These are phyloP conservation scores for Debaryomyces coudertii DNA, from an alignment of 1,139 yeast species.

Conservation along the genomic window DNA sequence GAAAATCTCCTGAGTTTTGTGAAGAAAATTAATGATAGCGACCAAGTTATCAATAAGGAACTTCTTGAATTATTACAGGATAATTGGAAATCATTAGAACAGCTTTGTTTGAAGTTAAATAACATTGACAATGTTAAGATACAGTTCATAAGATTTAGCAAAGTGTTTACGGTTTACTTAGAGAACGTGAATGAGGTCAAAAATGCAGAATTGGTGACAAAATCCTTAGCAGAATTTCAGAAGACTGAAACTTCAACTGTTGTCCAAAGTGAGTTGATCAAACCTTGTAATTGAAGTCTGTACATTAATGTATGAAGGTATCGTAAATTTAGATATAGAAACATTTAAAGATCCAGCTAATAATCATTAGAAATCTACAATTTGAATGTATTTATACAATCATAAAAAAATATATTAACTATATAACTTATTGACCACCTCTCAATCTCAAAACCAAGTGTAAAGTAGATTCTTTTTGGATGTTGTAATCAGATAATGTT, in stretches of 20 bases:
- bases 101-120: conserved; percentile 42
- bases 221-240: conserved; percentile 32
- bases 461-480: conserved; percentile 66
- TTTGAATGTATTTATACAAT: too few species aligned
- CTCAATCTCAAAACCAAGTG: conserved; percentile 77
- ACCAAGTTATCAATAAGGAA: conserved; percentile 10
- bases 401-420: conserved; percentile 6
- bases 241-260: conserved; percentile 33
- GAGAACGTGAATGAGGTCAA: neutral
- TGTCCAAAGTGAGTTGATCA: conserved; percentile 32
- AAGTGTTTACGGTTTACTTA: conserved; percentile 18
- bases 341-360: neutral
- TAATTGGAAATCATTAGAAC: conserved; percentile 29
- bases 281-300: conserved; percentile 3
- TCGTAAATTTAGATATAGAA: neutral
- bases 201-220: conserved; percentile 14
- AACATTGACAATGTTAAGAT: conserved; percentile 67
- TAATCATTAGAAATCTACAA: neutral
- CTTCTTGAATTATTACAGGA: conserved; percentile 20
- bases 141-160: conserved; percentile 42
- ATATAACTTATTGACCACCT: conserved; percentile 68
- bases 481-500: conserved; percentile 53
- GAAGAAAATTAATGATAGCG: conserved; percentile 9
- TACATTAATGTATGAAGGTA: conserved; percentile 10
- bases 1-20: conserved; percentile 34